Base-by-base conservation (phyloP, 2,329 filamentous ascomycete genomes). In the Lecanicillium sp. region DNA sequence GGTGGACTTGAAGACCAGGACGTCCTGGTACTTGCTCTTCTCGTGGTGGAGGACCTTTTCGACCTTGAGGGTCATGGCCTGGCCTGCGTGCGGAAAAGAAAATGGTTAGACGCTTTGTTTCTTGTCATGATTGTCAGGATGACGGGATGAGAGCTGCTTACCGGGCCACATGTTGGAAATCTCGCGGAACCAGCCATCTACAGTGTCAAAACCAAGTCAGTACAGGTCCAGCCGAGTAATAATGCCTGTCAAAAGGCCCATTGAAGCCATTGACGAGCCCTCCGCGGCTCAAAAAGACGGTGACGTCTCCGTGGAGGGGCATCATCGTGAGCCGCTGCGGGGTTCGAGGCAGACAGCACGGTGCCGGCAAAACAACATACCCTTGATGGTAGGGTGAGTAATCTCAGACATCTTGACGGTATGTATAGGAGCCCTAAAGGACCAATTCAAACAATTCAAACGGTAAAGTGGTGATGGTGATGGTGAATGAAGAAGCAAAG, bases 151-250 rank as follows among this genome's bases (percentile, higher is more conserved):
- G 29, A 37, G n/a, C n/a, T n/a, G 38, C 51, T 63, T 60, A 73
- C 71, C 77, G 47, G 92, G 90, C 92, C 92, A 98, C 90, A 98
- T 97, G 61, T 92, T 74, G 54, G 86, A 94, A 70, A 95, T 89
- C 73, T 98, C 92, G 66, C 88, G 86, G 84, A 98, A 98, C 92
- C 92, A 98, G 72, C 90, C 92, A 95, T 97, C 92, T 95, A 53
- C 13, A 32, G 33, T 38, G 17, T 36, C 18, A 14, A 12, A 30
- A 30, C 45, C 46, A 44, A 53, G 41, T 32, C 29, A 39, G 11
- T 25, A 11, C 7, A 14, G n/a, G 13, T 14, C 29, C 29, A 31
- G n/a, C 8, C 6, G 7, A 25, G 22, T 6, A 7, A 25, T 11
- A 25, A 6, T 25, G 22, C 22, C 22, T 25, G 6, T 25, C 7